Conservation (phyloP, 495 filamentous ascomycete genomes). For the Aspergillus taichungensis region DNA sequence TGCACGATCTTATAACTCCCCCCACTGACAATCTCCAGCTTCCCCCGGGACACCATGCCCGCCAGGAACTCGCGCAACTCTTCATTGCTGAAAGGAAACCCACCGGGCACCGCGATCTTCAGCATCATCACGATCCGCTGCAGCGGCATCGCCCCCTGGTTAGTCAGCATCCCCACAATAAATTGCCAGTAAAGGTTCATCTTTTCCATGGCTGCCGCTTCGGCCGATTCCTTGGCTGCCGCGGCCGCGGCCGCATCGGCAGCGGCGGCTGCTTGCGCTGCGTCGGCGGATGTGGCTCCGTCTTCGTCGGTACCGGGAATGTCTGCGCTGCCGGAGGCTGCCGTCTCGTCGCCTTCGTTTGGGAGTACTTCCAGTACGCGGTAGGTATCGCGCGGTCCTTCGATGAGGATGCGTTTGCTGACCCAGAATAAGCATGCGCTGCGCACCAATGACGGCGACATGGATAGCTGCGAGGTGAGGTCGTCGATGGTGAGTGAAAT, state of each 20-base stretch:
- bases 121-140: slow-evolving; percentile 87
- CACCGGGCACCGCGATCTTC: slow-evolving; percentile 76
- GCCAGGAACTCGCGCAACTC: slow-evolving; percentile 68
- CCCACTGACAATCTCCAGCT: slow-evolving; percentile 58
- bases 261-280: slow-evolving; percentile 33
- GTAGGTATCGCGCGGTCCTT: slow-evolving; percentile 45
- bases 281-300: slow-evolving; percentile 25
- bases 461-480: slow-evolving; percentile 57
- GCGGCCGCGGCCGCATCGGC: slow-evolving; percentile 44
- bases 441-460: slow-evolving; percentile 67
- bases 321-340: slow-evolving; percentile 14
- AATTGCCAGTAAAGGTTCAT: slow-evolving; percentile 82
- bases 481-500: slow-evolving; percentile 48
- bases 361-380: slow-evolving; percentile 56
- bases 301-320: slow-evolving; percentile 16
- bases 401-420: slow-evolving; percentile 64
- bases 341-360: slow-evolving; percentile 30
- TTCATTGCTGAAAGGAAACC: slow-evolving; percentile 74
- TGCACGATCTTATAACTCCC: slow-evolving; percentile 57
- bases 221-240: slow-evolving; percentile 35
- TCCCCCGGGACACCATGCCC: slow-evolving; percentile 61
- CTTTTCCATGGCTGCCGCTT: slow-evolving; percentile 59
- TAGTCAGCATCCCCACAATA: slow-evolving; percentile 90
- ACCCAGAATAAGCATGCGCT: slow-evolving; percentile 83
- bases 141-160: slow-evolving; percentile 71